Evolutionary conservation across 371 early-diverging fungal genomes (phyloP), one percentile per base, ranked within the genome.

Genomic region (Cladochytrium tenue): DNA sequence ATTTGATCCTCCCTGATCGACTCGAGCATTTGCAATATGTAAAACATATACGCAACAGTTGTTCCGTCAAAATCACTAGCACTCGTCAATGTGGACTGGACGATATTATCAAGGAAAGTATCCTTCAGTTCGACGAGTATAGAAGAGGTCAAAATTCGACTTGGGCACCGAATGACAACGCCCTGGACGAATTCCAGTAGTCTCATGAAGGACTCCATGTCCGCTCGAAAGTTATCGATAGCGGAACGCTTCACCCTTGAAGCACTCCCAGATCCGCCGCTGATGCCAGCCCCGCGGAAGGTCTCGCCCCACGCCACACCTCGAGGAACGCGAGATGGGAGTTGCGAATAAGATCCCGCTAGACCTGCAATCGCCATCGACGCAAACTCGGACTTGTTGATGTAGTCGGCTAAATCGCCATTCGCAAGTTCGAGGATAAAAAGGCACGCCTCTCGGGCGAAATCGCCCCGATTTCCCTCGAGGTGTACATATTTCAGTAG

Each of bases 61-160:
- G 93, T 93, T 0, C 95, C 95, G 70, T 97, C 95, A 17, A 86
- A 86, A 72, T 97, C 97, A 0, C 92, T 91, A 68, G 93, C 90
- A 62, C 92, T 93, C 31, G 89, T 73, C 60, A 95, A 82, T 31
- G 93, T 90, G 4, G 95, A 93, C 58, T 91, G 90, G 35, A 97
- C 73, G 51, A 95, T 92, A 50, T 90, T 90, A 63, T 90, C 91
- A 56, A 97, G 76, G 74, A 95, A 94, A 23, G 89, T 86, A 20
- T 81, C 71, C 36, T 89, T 87, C 67, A 95, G 77, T 36, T 84
- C 86, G n/a, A 72, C 71, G 58, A 93, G 71, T 10, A 95, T 78
- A 15, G 81, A 76, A 4, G 75, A 66, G 15, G 84, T 88, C 32
- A 95, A 90, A 4, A 80, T 81, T n/a, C 70, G 60, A 68, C 88